Evolutionary conservation across 2,329 filamentous ascomycete species (phyloP), one percentile per base, ranked within the genome.

Genomic region (Pezicula carpinea): DNA sequence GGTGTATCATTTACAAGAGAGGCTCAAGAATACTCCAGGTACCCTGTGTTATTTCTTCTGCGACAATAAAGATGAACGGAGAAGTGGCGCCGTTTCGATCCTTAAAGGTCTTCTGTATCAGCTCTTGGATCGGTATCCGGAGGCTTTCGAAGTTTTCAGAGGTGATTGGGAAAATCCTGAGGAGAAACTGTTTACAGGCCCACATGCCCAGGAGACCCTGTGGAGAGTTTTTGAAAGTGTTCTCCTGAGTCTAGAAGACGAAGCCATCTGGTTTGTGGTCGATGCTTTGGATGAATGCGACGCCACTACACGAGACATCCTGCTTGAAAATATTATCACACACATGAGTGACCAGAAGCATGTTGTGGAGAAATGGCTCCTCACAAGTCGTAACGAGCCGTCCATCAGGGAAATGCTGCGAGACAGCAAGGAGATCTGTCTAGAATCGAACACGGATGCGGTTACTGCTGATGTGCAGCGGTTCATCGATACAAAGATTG

Each of bases 71-170:
- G 55, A 73, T 35, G n/a, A 49, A 1, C 45, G 52, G 0, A 21
- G 70, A 19, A 73, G 70, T 47, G 70, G 53, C 39, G 66, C 66
- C 0, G 60, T 53, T 0, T 59, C 68, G 0, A 65, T 74, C 0
- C 49, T 76, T 2, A 63, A 67, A 0, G 69, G 73, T 0, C 56
- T 77, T 0, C 57, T 75, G 0, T 70, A 63, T 23, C 39, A 67
- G 11, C 56, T 77, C 0, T 41, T 69, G 4, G 32, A 46, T 13
- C 48, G 35, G 13, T 21, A 33, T n/a, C 39, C 48, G 15, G 7
- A 21, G 3, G 17, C 48, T 4, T 34, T 35, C 19, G 17, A 48
- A 29, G 6, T 43, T 13, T 19, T 50, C 13, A 15, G 15, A 7
- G 3, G 11, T 6, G 17, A 18, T n/a, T 44, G n/a, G n/a, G 14